Base-by-base conservation (phyloP, 306 rosid genomes). In the Vigna unguiculata region DNA sequence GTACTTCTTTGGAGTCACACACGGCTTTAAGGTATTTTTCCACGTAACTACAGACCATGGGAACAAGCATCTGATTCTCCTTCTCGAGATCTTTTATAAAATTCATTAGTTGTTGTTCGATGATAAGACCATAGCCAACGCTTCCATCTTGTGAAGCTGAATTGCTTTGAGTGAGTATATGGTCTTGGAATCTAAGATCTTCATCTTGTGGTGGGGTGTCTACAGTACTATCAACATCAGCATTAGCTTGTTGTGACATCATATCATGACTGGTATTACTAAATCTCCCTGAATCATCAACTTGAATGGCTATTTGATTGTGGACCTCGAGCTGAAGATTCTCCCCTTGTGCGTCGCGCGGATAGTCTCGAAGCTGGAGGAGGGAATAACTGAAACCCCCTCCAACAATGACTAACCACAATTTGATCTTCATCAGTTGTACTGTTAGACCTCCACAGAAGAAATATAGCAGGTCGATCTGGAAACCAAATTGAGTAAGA, bases 401-500 rank as follows among this genome's bases (percentile, higher is more conserved):
- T 15, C 80, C 80, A 21, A 49, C 1, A 16, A 52, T 9, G 2
- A 10, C 62, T 38, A 76, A 24, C 66, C 1, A 9, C 12, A 38
- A n/a, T 6, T 64, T 64, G 16, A 76, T 64, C 6, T 64, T 24
- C 80, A 64, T 38, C 32, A 64, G 73, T 65, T 76, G 74, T 2
- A 76, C 1, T 5, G 10, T 64, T 11, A 76, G 22, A 5, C 12
- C 19, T 21, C 72, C 72, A 0, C 55, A 47, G 13, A 49, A 63
- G 25, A 52, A 76, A 76, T 79, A 60, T 5, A 71, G 19, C 5
- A 79, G 72, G 40, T 71, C 83, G 2, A 51, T 9, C 55, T 71
- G 59, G 0, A 70, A 61, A 49, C 78, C 83, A 2, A 15, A 61
- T 43, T 60, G 57, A 61, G 14, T 49, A 24, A 60, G 57, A 17